Evolutionary conservation across 805 yeast species (phyloP), one percentile per base, ranked within the genome.

Genomic region (Saturnispora diversa): DNA sequence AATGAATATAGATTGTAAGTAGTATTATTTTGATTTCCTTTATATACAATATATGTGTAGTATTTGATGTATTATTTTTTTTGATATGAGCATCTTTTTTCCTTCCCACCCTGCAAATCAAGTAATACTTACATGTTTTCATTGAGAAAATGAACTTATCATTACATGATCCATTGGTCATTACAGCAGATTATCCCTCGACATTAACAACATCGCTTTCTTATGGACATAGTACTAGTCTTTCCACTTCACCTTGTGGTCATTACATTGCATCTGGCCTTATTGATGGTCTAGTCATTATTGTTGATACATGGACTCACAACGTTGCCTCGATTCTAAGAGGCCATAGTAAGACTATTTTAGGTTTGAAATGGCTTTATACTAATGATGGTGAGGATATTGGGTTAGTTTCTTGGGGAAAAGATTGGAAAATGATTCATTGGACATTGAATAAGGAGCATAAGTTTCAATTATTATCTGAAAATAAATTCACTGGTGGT

Each of bases 121-220:
- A 16, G 8, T 10, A 9, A 19, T 30, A 19, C 8, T 11, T 9
- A 17, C 12, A 24, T 3, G 12, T 24, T 8, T 24, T 7, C 5
- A 24, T n/a, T n/a, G n/a, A n/a, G n/a, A 11, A 21, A 5, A 84
- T 84, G 92, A 88, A 88, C 58, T 65, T 87, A 25, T 69, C 92
- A 8, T 68, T 90, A 19, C 74, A 84, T 48, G 97, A 88, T 59
- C 97, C 97, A 3, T 85, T 86, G 58, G 77, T 90, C 2, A 87
- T 90, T 17, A 80, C 94, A 16, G 86, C 85, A 53, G 97, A 88
- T 55, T 88, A 74, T 52, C 97, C 97, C 0, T 95, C 88, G 45
- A 72, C 80, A 1, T 70, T 85, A n/a, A 72, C 82, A 2, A 77
- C 77, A 45, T 77, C 88, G 0, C 62, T 86, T 10, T 74, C 73